Base-by-base conservation (phyloP, 2,329 filamentous ascomycete genomes). In the Purpureocillium takamizusanense region DNA sequence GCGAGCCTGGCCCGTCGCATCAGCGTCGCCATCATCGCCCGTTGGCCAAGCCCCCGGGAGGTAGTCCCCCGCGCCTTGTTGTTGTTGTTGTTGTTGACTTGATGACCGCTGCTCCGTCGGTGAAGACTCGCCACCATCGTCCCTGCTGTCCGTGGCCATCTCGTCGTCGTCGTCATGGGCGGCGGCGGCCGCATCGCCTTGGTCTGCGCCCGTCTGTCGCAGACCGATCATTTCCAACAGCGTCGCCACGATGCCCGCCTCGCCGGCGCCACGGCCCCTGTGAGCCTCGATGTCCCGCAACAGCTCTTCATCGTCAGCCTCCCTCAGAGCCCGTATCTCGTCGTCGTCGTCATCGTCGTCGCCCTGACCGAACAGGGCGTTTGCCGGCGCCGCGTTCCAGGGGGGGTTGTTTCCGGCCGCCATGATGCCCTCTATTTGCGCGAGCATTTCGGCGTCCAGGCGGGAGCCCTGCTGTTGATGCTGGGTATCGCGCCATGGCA, bases 401-500 rank as follows among this genome's bases (percentile, higher is more conserved):
- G n/a, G n/a, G n/a, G n/a, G n/a, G n/a, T n/a, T n/a, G n/a, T n/a
- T n/a, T n/a, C n/a, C 50, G 14, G 41, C 46, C 7, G 39, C 51
- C 15, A 59, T 38, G 21, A 60, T 33, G n/a, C 55, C 48, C 11
- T 51, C 50, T 46, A 62, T 41, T 14, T 49, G 49, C 11, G 48
- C 54, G 33, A 54, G 42, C n/a, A 53, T 42, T 9, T 53, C 51
- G 16, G 45, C 44, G 16, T 36, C 37, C 31, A 38, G 36, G 6
- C 32, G 36, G 9, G 46, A 46, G 23, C 44, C 31, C 35, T 44
- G 41, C n/a, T 51, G 45, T 15, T 44, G 46, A 14, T 40, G 42
- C 21, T 25, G 21, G 21, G 5, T 10, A 10, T 54, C 46, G 7
- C 49, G 31, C 69, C 69, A 75, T 1, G 69, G 70, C 30, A 63